Conservation (phyloP, 345 rosid genomes). For the Diplotaxis tenuifolia region DNA sequence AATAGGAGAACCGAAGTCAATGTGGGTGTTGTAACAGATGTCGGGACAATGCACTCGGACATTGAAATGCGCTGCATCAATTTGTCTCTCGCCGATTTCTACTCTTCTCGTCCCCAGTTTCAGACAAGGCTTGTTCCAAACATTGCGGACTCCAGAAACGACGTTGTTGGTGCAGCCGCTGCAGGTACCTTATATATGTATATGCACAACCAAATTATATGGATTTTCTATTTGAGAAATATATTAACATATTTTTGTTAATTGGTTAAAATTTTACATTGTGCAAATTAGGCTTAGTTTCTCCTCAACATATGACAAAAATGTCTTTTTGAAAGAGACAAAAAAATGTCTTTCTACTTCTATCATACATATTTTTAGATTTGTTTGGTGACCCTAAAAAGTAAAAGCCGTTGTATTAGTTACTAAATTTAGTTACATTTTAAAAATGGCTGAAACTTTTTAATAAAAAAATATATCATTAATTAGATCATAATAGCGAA, state of each 20-base stretch:
- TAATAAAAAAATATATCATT: background rate
- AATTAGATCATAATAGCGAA: background rate
- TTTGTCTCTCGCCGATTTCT: slow-evolving; percentile 60
- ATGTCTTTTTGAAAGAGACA: background rate
- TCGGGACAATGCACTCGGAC: slow-evolving; percentile 31
- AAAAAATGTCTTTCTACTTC: background rate
- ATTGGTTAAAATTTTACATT: background rate
- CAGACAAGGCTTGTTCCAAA: slow-evolving; percentile 46
- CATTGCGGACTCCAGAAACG: slow-evolving; percentile 42
- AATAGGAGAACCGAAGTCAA: slow-evolving; percentile 36
- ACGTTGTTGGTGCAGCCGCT: slow-evolving; percentile 54
- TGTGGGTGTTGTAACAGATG: slow-evolving; percentile 57
- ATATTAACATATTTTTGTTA: background rate
- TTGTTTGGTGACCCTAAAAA: background rate
- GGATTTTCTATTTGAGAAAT: background rate
- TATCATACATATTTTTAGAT: background rate
- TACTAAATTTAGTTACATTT: background rate
- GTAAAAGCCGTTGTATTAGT: background rate
- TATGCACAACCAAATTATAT: background rate
- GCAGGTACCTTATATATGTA: slow-evolving; percentile 41
- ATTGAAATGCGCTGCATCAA: slow-evolving; percentile 48
- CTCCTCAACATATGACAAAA: background rate
- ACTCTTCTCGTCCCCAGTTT: slow-evolving; percentile 36
- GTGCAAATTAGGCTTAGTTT: background rate
- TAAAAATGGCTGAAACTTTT: background rate